phyloP scores from a whole-genome alignment of 345 rosid genomes.

The Euphorbia tirucalli region DNA sequence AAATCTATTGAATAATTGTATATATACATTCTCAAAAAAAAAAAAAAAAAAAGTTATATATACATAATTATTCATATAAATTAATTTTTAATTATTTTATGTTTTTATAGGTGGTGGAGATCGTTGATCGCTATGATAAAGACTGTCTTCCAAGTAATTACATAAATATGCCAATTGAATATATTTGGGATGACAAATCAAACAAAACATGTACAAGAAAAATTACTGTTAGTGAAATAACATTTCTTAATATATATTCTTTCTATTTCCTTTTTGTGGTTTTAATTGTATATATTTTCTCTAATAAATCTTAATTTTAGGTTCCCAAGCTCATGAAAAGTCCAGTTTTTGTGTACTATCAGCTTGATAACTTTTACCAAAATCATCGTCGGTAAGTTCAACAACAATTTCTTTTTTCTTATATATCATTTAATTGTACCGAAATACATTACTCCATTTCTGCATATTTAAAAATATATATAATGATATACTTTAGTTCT shows the following conservation, averaged over 20 bases:
- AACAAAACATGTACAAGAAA: conserved; percentile 25
- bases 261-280: not conserved
- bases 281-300: not conserved
- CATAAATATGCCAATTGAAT: not conserved
- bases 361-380: conserved; percentile 31
- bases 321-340: conserved; percentile 31
- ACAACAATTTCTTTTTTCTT: too few species aligned
- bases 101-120: conserved; percentile 29
- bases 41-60: too few species aligned
- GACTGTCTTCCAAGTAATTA: conserved; percentile 22
- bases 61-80: too few species aligned
- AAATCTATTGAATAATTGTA: too few species aligned
- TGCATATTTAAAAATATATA: too few species aligned
- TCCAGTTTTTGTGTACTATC: conserved; percentile 30
- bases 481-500: too few species aligned
- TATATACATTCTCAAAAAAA: too few species aligned
- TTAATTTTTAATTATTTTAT: too few species aligned
- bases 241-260: too few species aligned
- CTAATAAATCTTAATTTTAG: not conserved
- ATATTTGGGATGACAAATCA: conserved; percentile 9
- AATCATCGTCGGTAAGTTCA: conserved; percentile 26
- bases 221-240: conserved; percentile 15
- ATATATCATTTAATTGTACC: too few species aligned
- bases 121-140: conserved; percentile 24
- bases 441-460: too few species aligned